These are phyloP conservation scores for Microbotryomycetes sp. DNA, from an alignment of 1,284 basidiomycete species.

Conservation along the genomic window DNA sequence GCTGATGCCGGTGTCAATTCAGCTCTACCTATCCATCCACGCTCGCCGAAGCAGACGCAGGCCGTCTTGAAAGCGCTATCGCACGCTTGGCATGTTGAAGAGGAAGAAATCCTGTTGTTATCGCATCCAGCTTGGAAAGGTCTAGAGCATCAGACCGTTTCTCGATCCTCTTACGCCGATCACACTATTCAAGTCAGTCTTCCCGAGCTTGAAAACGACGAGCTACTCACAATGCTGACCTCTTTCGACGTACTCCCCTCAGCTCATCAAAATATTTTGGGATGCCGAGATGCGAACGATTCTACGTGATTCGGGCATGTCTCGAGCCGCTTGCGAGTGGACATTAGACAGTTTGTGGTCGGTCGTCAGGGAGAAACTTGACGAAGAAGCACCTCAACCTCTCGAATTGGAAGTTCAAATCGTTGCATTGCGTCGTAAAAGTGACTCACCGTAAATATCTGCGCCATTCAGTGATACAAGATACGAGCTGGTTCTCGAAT, in stretches of 20 bases:
- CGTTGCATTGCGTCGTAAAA: constrained; percentile 38
- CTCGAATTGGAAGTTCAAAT: constrained; percentile 44
- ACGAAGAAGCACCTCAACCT: constrained; percentile 33
- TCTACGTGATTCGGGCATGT: constrained; percentile 42
- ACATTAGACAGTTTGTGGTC: constrained; percentile 44
- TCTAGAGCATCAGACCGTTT: constrained; percentile 41
- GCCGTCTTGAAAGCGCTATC: constrained; percentile 42
- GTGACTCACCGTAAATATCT: no score
- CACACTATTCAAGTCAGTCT: constrained; percentile 34
- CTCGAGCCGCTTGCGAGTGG: constrained; percentile 43
- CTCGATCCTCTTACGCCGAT: constrained; percentile 41
- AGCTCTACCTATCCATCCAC: constrained; percentile 43
- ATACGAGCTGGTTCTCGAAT: no score
- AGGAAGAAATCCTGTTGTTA: constrained; percentile 38
- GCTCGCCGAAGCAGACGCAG: constrained; percentile 41
- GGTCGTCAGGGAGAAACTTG: constrained; percentile 38
- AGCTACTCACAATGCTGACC: neutral
- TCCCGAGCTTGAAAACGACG: neutral
- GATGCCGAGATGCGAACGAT: constrained; percentile 43
- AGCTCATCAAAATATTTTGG: constrained; percentile 45
- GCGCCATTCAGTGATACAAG: no score
- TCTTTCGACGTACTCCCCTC: constrained; percentile 28
- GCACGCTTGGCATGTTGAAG: constrained; percentile 43
- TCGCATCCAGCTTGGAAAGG: constrained; percentile 45
- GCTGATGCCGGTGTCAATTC: neutral